phyloP scores from a whole-genome alignment of 2,329 filamentous ascomycete species.

The Plectosphaerella sp. region DNA sequence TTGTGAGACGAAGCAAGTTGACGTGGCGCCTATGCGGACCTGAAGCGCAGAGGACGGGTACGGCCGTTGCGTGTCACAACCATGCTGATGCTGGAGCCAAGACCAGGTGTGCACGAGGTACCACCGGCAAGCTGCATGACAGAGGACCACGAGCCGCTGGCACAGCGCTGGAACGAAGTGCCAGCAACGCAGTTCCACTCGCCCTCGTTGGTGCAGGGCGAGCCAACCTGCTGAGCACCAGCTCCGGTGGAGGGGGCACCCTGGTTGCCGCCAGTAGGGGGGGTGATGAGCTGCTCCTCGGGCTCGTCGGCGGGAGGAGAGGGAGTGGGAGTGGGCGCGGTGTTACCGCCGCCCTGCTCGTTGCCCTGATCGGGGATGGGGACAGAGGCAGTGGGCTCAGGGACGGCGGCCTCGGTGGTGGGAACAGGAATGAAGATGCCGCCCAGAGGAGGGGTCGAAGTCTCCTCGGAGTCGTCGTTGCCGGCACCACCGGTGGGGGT shows the following conservation, averaged over 20 bases:
- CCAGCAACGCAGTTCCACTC: slow-evolving; percentile 50
- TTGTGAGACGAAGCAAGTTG: too few species aligned
- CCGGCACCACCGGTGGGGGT: slow-evolving; percentile 11
- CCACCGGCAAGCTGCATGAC: slow-evolving; percentile 37
- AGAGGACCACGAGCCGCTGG: slow-evolving; percentile 44
- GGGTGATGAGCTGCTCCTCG: background rate
- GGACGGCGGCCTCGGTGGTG: slow-evolving; percentile 7
- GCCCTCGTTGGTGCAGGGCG: slow-evolving; percentile 43
- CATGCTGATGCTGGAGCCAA: slow-evolving; percentile 34
- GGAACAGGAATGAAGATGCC: slow-evolving; percentile 35
- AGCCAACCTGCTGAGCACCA: slow-evolving; percentile 31
- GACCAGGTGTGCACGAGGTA: slow-evolving; percentile 37
- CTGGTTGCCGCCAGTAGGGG: background rate
- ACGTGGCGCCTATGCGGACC: too few species aligned
- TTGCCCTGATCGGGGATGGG: slow-evolving; percentile 1
- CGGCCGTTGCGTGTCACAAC: slow-evolving; percentile 14
- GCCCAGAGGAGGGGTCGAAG: slow-evolving; percentile 20
- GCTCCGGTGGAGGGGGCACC: slow-evolving; percentile 13
- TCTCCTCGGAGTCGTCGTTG: slow-evolving; percentile 3
- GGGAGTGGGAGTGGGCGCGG: slow-evolving; percentile 1
- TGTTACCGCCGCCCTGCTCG: background rate
- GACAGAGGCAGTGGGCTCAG: background rate
- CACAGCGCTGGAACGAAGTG: slow-evolving; percentile 50
- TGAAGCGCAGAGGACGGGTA: slow-evolving; percentile 22
- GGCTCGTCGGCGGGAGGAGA: slow-evolving; percentile 12